Evolutionary conservation across 805 yeast genomes (phyloP).

Genomic region (Scheffersomyces amazonensis): DNA sequence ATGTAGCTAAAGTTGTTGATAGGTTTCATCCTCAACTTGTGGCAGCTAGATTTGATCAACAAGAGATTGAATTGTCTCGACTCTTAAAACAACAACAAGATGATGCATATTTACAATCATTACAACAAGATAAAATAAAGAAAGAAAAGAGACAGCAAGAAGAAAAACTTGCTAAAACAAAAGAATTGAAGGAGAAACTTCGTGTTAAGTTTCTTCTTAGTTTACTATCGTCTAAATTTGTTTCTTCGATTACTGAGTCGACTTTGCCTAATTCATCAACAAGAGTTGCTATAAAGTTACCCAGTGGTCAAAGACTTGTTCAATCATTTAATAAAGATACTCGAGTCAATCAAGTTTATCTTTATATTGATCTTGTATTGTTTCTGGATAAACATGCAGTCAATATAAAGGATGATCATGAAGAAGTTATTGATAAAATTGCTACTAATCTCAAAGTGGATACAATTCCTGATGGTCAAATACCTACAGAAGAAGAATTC

Average conservation of each 20-base stretch:
- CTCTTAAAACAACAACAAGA: slow-evolving; percentile 40
- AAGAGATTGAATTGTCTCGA: slow-evolving; percentile 38
- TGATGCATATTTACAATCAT: slow-evolving; percentile 38
- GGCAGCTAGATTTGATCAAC: slow-evolving; percentile 34
- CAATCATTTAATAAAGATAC: slow-evolving; percentile 39
- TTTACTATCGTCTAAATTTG: not conserved
- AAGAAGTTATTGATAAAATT: slow-evolving; percentile 6
- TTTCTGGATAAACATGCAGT: slow-evolving; percentile 11
- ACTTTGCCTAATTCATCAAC: slow-evolving; percentile 9
- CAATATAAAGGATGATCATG: slow-evolving; percentile 3
- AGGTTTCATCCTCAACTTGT: slow-evolving; percentile 38
- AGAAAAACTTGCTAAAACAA: slow-evolving; percentile 9
- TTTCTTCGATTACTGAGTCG: slow-evolving; percentile 10
- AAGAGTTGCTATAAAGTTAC: slow-evolving; percentile 51
- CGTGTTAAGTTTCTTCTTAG: slow-evolving; percentile 5
- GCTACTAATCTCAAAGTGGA: slow-evolving; percentile 6
- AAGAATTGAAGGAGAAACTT: slow-evolving; percentile 8
- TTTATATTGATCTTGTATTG: slow-evolving; percentile 45
- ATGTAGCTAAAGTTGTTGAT: slow-evolving; percentile 21
- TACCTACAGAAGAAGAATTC: slow-evolving; percentile 20
- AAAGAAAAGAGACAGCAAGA: slow-evolving; percentile 40
- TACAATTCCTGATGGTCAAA: slow-evolving; percentile 9
- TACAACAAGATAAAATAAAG: slow-evolving; percentile 52
- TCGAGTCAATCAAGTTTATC: slow-evolving; percentile 46
- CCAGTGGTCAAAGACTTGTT: slow-evolving; percentile 49